Evolutionary conservation across 2,329 filamentous ascomycete genomes (phyloP), one percentile per base, ranked within the genome.

Genomic region (Penicillium occitanis): DNA sequence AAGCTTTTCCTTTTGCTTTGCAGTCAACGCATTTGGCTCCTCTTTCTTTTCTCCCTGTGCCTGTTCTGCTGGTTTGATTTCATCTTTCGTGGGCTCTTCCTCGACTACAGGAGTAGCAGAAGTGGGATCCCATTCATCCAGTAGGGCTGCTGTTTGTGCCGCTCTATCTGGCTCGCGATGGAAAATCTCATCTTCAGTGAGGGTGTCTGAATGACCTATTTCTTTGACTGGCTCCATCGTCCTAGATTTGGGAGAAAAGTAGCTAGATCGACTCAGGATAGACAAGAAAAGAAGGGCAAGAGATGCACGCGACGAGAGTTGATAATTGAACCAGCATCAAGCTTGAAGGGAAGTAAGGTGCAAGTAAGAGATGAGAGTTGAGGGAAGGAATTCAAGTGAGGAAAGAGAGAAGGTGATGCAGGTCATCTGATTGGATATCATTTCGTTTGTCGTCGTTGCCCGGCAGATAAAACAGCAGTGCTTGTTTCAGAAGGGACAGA

Each of bases 1-100:
- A 30, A 64, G 37, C 25, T 40, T 57, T 14, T 46, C 30, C 42
- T 62, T 64, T n/a, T 67, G 57, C 28, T 67, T 65, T 14, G 28
- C 62, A 7, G 61, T 62, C 37, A 65, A 40, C 17, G 33, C 1
- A 17, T 50, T 48, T 37, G 40, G 40, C 28, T 30, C 51, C 7
- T 60, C 55, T n/a, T 10, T 28, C 10, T n/a, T 58, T 25, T 40
- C 30, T 51, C 28, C 35, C 33, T 25, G 33, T 2, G 11, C 4
- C 8, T 48, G 11, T 25, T 46, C 53, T 8, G 28, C 28, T 48
- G 30, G 46, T 11, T 48, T 19, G 14, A 13, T 50, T 48, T 35
- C 50, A n/a, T 30, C 50, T 25, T n/a, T 17, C 13, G 44, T 40
- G 3, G 25, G 17, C 3, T 22, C 19, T 17, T 58, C 51, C 1